Evolutionary conservation across 2,329 filamentous ascomycete species (phyloP).

Genomic region (Colletotrichum costaricense): DNA sequence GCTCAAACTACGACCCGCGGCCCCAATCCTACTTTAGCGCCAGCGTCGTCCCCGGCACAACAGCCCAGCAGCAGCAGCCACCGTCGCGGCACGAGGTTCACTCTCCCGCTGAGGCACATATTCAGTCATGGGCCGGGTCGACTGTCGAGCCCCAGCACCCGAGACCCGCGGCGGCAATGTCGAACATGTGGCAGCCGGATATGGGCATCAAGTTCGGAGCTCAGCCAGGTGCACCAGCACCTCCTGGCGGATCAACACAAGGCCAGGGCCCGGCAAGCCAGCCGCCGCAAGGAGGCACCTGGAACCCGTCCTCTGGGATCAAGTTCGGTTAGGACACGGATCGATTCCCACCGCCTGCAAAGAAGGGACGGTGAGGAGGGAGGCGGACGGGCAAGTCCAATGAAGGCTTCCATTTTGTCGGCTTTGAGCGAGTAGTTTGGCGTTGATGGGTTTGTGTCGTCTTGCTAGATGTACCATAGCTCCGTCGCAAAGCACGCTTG

Average conservation of each 20-base stretch:
- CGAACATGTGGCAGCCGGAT: constrained; percentile 79
- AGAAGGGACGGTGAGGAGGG: background rate
- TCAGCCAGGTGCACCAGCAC: constrained; percentile 42
- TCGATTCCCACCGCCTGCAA: constrained; percentile 20
- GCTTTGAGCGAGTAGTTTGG: constrained; percentile 7
- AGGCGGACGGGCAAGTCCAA: background rate
- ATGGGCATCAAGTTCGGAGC: constrained; percentile 83
- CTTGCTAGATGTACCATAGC: constrained; percentile 24
- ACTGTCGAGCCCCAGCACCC: constrained; percentile 68
- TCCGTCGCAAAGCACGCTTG: background rate
- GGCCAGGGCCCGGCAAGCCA: constrained; percentile 30
- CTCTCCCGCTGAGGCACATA: constrained; percentile 57
- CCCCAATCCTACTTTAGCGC: constrained; percentile 35
- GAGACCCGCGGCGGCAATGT: constrained; percentile 57
- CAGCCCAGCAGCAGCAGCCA: constrained; percentile 25
- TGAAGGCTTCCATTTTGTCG: background rate
- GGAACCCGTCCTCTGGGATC: constrained; percentile 70
- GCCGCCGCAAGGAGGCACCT: constrained; percentile 55
- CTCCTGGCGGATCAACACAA: constrained; percentile 37
- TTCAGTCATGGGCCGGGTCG: constrained; percentile 68
- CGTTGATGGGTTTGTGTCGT: constrained; percentile 18
- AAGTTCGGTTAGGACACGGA: constrained; percentile 57
- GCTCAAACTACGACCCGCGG: constrained; percentile 35
- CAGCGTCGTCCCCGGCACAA: constrained; percentile 26
- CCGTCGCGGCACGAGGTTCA: constrained; percentile 41